Conservation (phyloP, 2,329 filamentous ascomycete species). For the Phyllosticta capitalensis region DNA sequence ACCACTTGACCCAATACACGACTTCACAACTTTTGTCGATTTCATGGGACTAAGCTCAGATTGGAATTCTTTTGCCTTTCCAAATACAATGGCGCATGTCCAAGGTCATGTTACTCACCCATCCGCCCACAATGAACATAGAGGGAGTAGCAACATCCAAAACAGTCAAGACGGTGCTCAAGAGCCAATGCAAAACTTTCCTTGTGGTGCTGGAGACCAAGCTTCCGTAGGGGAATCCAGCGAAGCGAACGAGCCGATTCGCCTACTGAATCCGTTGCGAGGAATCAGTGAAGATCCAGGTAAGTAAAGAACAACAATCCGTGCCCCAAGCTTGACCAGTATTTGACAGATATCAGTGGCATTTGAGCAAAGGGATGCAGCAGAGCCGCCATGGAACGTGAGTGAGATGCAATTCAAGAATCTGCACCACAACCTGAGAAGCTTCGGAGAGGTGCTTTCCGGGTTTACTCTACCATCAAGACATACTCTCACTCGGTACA, state of each 20-base stretch:
- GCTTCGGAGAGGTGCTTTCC: slow-evolving; percentile 17
- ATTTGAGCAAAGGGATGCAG: slow-evolving; percentile 12
- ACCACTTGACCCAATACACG: not conserved
- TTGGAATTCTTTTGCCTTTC: slow-evolving; percentile 4
- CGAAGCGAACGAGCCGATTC: slow-evolving; percentile 23
- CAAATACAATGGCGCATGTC: slow-evolving; percentile 18
- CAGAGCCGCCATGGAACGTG: slow-evolving; percentile 20
- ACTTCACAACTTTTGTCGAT: not conserved
- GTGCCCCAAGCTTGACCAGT: too few relatives aligned
- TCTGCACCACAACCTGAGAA: slow-evolving; percentile 17
- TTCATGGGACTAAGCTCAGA: not conserved
- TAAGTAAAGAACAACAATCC: slow-evolving; percentile 11
- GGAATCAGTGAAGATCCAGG: slow-evolving; percentile 16
- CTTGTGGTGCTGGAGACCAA: too few relatives aligned
- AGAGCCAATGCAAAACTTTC: too few relatives aligned
- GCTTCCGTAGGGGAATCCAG: too few relatives aligned
- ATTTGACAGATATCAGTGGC: slow-evolving; percentile 15
- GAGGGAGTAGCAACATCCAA: too few relatives aligned
- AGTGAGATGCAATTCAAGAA: slow-evolving; percentile 16
- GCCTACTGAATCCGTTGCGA: slow-evolving; percentile 29
- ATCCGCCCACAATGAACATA: slow-evolving; percentile 5
- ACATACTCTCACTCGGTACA: slow-evolving; percentile 22
- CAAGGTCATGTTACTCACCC: slow-evolving; percentile 19
- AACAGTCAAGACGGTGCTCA: too few relatives aligned
- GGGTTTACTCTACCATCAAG: slow-evolving; percentile 23